phyloP scores from a whole-genome alignment of 2,329 filamentous ascomycete genomes.

The Fusarium sp. region DNA sequence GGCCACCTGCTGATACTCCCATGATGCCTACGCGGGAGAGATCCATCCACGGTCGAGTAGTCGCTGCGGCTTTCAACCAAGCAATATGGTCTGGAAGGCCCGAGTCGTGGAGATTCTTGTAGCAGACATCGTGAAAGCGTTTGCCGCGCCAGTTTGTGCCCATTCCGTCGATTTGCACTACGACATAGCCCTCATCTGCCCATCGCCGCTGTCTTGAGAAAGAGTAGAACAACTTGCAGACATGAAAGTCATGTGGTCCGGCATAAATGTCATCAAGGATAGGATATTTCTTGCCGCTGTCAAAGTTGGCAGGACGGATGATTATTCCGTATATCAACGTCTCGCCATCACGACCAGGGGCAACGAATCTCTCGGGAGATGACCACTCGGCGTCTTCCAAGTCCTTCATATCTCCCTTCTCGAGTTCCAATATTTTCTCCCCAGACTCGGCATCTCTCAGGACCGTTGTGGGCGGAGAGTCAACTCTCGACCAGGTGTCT shows the following conservation, averaged over 20 bases:
- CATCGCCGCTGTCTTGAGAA: conserved; percentile 35
- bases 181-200: conserved; percentile 51
- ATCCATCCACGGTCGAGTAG: conserved; percentile 50
- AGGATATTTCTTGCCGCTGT: conserved; percentile 47
- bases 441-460: conserved; percentile 44
- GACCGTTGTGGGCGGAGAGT: conserved; percentile 37
- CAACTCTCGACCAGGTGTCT: conserved; percentile 50
- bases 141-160: conserved; percentile 52
- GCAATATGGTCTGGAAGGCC: conserved; percentile 51
- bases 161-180: conserved; percentile 53
- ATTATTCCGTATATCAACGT: conserved; percentile 50
- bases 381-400: conserved; percentile 32
- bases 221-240: conserved; percentile 45
- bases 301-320: conserved; percentile 46
- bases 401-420: conserved; percentile 14
- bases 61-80: conserved; percentile 50
- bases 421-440: conserved; percentile 30
- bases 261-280: conserved; percentile 52
- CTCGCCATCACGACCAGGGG: conserved; percentile 47
- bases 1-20: conserved; percentile 52
- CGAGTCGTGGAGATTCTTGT: conserved; percentile 50
- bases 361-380: conserved; percentile 46
- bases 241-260: conserved; percentile 48
- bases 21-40: conserved; percentile 49
- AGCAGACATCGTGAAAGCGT: conserved; percentile 51